Conservation (phyloP, 2,329 filamentous ascomycete genomes). For the Trichophaea hybrida region DNA sequence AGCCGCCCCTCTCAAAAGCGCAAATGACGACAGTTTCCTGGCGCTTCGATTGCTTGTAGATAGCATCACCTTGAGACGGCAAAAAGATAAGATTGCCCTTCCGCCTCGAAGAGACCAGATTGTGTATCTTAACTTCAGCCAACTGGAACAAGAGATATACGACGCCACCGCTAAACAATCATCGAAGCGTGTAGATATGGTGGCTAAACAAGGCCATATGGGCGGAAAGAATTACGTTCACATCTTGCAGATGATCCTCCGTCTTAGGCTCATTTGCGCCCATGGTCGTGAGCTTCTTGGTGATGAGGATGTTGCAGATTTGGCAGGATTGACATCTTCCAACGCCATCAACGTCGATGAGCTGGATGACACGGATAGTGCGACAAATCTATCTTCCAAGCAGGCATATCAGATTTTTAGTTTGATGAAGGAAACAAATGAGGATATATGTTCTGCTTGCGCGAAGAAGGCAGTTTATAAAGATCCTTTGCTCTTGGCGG, state of each 20-base stretch:
- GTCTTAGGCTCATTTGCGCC: constrained; percentile 78
- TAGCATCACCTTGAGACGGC: constrained; percentile 78
- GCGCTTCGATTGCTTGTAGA: constrained; percentile 82
- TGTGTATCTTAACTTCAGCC: constrained; percentile 51
- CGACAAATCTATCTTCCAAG: constrained; percentile 14
- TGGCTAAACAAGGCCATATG: constrained; percentile 49
- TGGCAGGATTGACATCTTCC: constrained; percentile 24
- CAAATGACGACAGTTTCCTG: constrained; percentile 67
- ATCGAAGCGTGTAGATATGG: constrained; percentile 60
- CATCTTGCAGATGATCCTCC: constrained; percentile 79
- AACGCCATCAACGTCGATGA: constrained; percentile 74
- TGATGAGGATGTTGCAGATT: constrained; percentile 56
- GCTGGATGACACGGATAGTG: constrained; percentile 46
- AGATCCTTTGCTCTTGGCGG: constrained; percentile 39
- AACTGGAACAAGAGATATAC: constrained; percentile 63
- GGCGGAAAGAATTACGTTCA: constrained; percentile 85
- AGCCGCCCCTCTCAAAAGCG: constrained; percentile 66
- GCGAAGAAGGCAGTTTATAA: constrained; percentile 46
- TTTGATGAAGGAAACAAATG: constrained; percentile 68
- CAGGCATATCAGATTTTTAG: constrained; percentile 73
- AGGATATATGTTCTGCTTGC: constrained; percentile 59
- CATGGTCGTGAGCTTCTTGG: constrained; percentile 85
- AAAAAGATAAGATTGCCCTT: constrained; percentile 82
- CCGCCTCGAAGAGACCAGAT: constrained; percentile 59
- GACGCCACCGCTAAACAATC: constrained; percentile 73